Evolutionary conservation across 192 early-diverging fungal species (phyloP).

Genomic region (Phycomyces nitens): DNA sequence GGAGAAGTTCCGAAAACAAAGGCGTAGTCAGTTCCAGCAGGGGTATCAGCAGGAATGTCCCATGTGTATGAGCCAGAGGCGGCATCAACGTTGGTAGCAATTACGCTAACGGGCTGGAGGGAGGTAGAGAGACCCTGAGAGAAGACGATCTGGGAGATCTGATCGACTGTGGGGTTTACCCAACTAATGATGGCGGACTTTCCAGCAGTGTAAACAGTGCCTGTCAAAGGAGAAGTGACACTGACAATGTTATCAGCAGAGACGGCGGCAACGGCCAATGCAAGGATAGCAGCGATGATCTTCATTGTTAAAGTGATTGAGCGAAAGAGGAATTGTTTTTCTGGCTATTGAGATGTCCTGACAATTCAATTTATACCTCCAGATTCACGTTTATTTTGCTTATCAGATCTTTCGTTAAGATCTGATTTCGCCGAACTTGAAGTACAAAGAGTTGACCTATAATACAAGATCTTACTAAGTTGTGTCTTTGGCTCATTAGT

Average conservation of each 20-base stretch:
- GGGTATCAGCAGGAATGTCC: conserved; percentile 29
- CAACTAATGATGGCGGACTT: conserved; percentile 22
- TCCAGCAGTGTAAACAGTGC: conserved; percentile 27
- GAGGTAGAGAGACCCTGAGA: conserved; percentile 24
- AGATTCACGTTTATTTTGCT: no score
- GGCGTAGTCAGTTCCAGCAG: conserved; percentile 32
- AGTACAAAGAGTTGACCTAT: no score
- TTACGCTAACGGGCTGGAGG: conserved; percentile 21
- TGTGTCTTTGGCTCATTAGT: no score
- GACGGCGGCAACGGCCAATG: conserved; percentile 12
- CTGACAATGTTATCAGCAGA: conserved; percentile 23
- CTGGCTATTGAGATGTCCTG: no score
- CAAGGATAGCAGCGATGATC: conserved; percentile 9
- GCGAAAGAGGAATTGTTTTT: neutral
- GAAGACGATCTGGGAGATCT: conserved; percentile 25
- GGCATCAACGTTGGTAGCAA: conserved; percentile 27
- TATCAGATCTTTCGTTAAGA: no score
- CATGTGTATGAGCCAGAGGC: conserved; percentile 22
- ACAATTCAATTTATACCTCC: no score
- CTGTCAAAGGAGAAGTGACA: conserved; percentile 28
- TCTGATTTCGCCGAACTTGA: no score
- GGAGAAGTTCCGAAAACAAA: conserved; percentile 34
- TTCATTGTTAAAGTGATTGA: conserved; percentile 17
- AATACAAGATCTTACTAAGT: no score
- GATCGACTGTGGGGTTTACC: conserved; percentile 20